These are phyloP conservation scores for Logfia minima DNA, from an alignment of 129 eudicot species.

Conservation along the genomic window DNA sequence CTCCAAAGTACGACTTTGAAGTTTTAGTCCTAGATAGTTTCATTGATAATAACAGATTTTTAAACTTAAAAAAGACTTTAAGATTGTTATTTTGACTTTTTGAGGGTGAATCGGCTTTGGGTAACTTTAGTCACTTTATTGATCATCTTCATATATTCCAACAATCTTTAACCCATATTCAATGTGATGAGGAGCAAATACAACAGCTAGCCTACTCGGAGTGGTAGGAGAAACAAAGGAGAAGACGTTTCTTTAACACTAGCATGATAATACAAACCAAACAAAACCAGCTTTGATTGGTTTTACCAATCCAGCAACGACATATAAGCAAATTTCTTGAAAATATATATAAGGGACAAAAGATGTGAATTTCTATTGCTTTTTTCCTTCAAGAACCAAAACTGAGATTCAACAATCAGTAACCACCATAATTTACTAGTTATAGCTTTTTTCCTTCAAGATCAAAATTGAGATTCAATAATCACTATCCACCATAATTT, in stretches of 20 bases:
- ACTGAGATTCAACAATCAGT: constrained; percentile 13
- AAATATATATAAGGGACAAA: not conserved
- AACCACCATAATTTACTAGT: constrained; percentile 19
- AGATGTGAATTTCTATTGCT: not conserved
- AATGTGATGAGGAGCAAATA: too few species aligned
- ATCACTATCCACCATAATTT: constrained; percentile 26
- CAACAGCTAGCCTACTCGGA: too few species aligned
- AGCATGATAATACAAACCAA: too few species aligned
- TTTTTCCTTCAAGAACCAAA: constrained; percentile 22
- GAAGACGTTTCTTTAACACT: too few species aligned
- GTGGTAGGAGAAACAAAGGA: too few species aligned
- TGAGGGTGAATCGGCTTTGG: not conserved
- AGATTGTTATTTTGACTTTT: not conserved
- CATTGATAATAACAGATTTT: too few species aligned
- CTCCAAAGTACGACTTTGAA: too few species aligned
- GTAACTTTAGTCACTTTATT: not conserved
- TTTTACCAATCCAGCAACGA: too few species aligned
- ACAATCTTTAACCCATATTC: not conserved
- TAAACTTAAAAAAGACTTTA: too few species aligned
- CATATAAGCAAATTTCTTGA: too few species aligned
- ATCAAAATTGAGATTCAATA: constrained; percentile 25
- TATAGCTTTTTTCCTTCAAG: not conserved
- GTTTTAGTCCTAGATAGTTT: too few species aligned
- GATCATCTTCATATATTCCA: not conserved
- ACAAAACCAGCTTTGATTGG: too few species aligned